These are phyloP conservation scores for Erigeron canadensis DNA, from an alignment of 129 eudicot species.

Conservation along the genomic window DNA sequence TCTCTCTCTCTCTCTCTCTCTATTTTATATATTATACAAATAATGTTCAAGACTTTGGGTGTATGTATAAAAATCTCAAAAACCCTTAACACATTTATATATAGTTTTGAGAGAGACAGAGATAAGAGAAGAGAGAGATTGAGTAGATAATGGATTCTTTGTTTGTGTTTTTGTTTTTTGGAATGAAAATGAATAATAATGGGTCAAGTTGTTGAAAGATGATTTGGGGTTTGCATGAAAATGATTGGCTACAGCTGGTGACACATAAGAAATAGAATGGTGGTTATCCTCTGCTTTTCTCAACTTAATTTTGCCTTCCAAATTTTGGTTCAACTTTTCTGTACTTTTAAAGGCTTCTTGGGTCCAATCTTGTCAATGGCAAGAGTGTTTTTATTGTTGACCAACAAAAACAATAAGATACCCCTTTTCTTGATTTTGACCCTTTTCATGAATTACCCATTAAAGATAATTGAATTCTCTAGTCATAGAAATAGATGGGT, in stretches of 20 bases:
- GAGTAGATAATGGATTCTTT: slow-evolving; percentile 30
- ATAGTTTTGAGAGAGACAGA: slow-evolving; percentile 1
- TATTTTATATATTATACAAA: neutral
- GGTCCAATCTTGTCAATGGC: slow-evolving; percentile 8
- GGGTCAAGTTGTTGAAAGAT: slow-evolving; percentile 5
- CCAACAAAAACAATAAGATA: neutral
- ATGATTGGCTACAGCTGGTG: slow-evolving; percentile 45
- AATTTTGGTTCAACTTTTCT: slow-evolving; percentile 3
- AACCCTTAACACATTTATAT: slow-evolving; percentile 12
- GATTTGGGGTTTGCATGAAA: slow-evolving; percentile 19
- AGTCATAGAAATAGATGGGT: no score
- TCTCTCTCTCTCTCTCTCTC: slow-evolving; percentile 22
- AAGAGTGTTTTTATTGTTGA: slow-evolving; percentile 9
- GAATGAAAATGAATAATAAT: no score
- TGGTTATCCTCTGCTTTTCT: slow-evolving; percentile 25
- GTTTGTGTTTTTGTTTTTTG: slow-evolving; percentile 3
- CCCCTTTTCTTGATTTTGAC: slow-evolving; percentile 31
- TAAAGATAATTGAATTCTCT: no score
- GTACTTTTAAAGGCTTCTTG: slow-evolving; percentile 15
- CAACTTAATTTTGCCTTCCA: neutral
- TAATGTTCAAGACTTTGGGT: slow-evolving; percentile 16
- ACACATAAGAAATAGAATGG: slow-evolving; percentile 29
- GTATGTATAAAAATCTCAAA: neutral
- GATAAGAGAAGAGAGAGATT: slow-evolving; percentile 9
- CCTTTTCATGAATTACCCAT: neutral